Base-by-base conservation (phyloP, 495 filamentous ascomycete genomes). In the Beverwykella pulmonaria region DNA sequence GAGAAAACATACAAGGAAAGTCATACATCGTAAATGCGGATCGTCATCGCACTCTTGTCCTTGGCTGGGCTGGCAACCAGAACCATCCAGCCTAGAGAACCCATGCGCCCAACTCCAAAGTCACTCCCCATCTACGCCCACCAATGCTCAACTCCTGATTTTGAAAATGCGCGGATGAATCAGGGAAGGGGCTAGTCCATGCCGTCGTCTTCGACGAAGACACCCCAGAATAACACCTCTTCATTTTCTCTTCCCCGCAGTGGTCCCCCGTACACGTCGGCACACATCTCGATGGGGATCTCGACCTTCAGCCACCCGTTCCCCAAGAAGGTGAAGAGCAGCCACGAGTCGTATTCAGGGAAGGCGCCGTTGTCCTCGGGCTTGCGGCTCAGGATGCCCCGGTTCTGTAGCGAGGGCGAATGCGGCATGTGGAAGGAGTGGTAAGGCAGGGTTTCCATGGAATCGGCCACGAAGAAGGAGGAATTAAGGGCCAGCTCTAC, bases 241-340 rank as follows among this genome's bases (percentile, higher is more conserved):
- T 63, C 65, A 27, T 68, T 68, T 59, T 68, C 65, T 20, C 65
- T 17, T 14, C 65, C 65, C 2, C 7, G 25, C 26, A 68, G 27
- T 15, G 52, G 7, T 23, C 65, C 59, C 14, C 65, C 65, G 53
- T 63, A 68, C 1, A 68, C 34, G 26, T 68, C 59, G 29, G 65
- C 65, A 39, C 65, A 68, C 65, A 68, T 63, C 59, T 68, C 65
- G 25, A 68, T 54, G 17, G 65, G 65, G 1, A 68, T 36, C 54
- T 68, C 65, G 39, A 68, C 23, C 36, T 68, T 68, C 0, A 68
- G 44, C 25, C 52, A 68, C 1, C 59, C 59, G 25, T 63, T 12
- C 1, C 65, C 59, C 2, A 68, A 46, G 53, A 68, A 68, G 20
- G 65, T 68, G 53, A 68, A 68, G 25, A 68, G 53, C 23, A 68